Evolutionary conservation across 352 stramenopile genomes (phyloP), one percentile per base, ranked within the genome.

Genomic region (Phytopythium ostracodes): DNA sequence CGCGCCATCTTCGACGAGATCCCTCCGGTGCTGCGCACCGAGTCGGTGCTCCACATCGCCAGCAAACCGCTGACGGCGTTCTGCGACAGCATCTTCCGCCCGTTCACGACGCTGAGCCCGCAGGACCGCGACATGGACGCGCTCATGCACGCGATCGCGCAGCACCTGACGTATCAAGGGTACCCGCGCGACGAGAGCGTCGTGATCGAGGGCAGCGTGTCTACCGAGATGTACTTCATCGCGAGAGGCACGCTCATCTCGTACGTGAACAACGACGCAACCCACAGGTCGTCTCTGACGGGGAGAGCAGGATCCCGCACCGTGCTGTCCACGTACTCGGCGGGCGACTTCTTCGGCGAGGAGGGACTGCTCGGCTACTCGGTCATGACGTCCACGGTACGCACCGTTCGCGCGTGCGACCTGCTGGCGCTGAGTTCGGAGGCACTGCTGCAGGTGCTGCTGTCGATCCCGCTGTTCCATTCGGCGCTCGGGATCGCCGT

Each of bases 201-300:
- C 20, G 61, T 91, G 14, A 62, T 80, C 27, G 80, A 92, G 68
- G 82, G 82, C 1, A 85, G 69, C 24, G 82, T 90, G 51, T 69
- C 76, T 3, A 86, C 82, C 40, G 71, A 77, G 27, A 87, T 90
- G 78, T 92, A 84, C 65, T 90, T 92, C 51, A 78, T 92, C 24
- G 71, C 87, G 8, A 78, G 82, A 47, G 82, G 82, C 1, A 31
- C 77, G 24, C 63, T 92, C 0, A 55, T 82, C 0, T 64, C 70
- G 8, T 66, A 54, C 15, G 73, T 61, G 0, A 66, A 10, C 20
- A 65, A 31, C 33, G 60, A 67, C 10, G 46, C 56, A 38, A n/a
- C 40, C 6, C 2, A 17, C 20, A 15, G 42, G 42, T 47, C 29
- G 40, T 20, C 52, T 35, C 33, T 3, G 0, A 24, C 56, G 4